phyloP scores from a whole-genome alignment of 441 rosid genomes.

The Aleurites moluccanus region DNA sequence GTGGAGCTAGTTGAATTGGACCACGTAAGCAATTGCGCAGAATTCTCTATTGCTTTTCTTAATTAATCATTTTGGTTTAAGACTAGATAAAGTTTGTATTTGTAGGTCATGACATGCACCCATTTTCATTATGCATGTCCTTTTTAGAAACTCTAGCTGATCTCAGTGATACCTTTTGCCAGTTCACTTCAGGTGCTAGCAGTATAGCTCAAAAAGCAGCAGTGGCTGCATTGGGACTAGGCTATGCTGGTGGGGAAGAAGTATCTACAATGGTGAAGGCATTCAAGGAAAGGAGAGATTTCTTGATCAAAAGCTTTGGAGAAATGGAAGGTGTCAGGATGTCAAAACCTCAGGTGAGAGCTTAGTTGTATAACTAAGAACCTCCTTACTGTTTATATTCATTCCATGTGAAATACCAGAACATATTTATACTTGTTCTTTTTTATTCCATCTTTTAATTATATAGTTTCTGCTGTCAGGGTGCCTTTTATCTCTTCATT shows the following conservation, averaged over 20 bases:
- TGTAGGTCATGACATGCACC: background rate
- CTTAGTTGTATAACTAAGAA: background rate
- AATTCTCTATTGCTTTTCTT: background rate
- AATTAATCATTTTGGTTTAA: background rate
- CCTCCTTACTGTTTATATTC: background rate
- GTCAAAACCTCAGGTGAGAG: slow-evolving; percentile 81
- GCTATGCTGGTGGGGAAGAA: slow-evolving; percentile 91
- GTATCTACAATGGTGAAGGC: slow-evolving; percentile 82
- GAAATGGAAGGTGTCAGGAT: slow-evolving; percentile 77
- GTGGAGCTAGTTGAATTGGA: background rate
- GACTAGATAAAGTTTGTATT: background rate
- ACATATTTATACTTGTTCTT: background rate
- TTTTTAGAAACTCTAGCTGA: slow-evolving; percentile 18
- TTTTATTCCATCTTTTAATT: slow-evolving; percentile 10
- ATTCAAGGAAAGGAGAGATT: slow-evolving; percentile 88
- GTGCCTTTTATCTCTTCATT: slow-evolving; percentile 91
- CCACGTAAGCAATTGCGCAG: background rate
- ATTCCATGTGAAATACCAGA: background rate
- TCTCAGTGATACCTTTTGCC: slow-evolving; percentile 8
- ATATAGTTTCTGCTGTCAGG: slow-evolving; percentile 46
- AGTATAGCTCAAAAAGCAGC: slow-evolving; percentile 89
- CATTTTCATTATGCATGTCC: background rate
- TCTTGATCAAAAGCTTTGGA: slow-evolving; percentile 70
- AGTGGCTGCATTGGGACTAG: slow-evolving; percentile 86
- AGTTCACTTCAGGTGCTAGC: slow-evolving; percentile 91